These are phyloP conservation scores for Cercospora nicotianae DNA, from an alignment of 2,329 filamentous ascomycete genomes.

Conservation along the genomic window DNA sequence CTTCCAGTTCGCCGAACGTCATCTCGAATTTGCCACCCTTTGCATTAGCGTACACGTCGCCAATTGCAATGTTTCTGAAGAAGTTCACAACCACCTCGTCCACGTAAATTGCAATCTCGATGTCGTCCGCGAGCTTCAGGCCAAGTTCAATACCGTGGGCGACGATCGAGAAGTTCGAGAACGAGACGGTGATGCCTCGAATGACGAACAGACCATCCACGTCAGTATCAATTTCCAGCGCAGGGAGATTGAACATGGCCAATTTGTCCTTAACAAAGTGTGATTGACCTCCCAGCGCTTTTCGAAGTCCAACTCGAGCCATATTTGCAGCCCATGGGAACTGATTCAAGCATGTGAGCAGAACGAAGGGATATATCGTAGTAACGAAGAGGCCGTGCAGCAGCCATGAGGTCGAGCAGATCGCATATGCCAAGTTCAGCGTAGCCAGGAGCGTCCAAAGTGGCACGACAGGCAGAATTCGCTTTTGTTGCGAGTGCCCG, in stretches of 20 bases:
- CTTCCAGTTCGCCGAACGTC: constrained; percentile 46
- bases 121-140: constrained; percentile 54
- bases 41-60: constrained; percentile 56
- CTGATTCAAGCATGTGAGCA: constrained; percentile 50
- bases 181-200: constrained; percentile 53
- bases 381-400: constrained; percentile 48
- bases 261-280: constrained; percentile 56
- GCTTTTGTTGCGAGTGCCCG: constrained; percentile 32
- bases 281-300: constrained; percentile 44
- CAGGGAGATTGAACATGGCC: constrained; percentile 52
- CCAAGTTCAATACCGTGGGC: constrained; percentile 57
- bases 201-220: constrained; percentile 55
- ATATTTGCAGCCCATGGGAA: constrained; percentile 45
- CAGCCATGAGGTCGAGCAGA: constrained; percentile 55
- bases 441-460: constrained; percentile 51
- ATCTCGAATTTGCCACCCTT: constrained; percentile 56
- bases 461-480: constrained; percentile 48
- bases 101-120: constrained; percentile 54
- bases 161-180: constrained; percentile 52
- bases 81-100: constrained; percentile 52
- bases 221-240: constrained; percentile 56
- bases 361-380: constrained; percentile 46
- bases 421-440: constrained; percentile 49
- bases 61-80: constrained; percentile 53
- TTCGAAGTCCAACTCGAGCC: constrained; percentile 40